A percentile compares a stretch with the other conserved stretches of the same genome.
These are phyloP conservation scores for Striga asiatica DNA, from an alignment of 257 asterid species.

Conservation along the genomic window DNA sequence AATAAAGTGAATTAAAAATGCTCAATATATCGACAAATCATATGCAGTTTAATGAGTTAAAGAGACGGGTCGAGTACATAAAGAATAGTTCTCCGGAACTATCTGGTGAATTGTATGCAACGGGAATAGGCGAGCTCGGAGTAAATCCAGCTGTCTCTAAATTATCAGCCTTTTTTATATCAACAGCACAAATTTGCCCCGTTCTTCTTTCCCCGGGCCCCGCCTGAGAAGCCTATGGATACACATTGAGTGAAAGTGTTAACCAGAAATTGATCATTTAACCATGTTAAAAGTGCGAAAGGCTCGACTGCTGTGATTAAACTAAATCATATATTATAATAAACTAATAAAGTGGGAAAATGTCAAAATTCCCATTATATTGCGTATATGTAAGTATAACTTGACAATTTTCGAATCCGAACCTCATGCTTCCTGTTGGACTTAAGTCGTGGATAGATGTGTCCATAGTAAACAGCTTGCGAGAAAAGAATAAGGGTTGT, in stretches of 20 bases:
- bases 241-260: background rate
- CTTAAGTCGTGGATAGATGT: slow-evolving; percentile 37
- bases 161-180: slow-evolving; percentile 8
- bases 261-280: no score
- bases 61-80: slow-evolving; percentile 26
- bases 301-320: no score
- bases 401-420: slow-evolving; percentile 9
- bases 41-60: slow-evolving; percentile 3
- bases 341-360: no score
- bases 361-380: no score
- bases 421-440: slow-evolving; percentile 41
- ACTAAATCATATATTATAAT: background rate
- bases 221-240: slow-evolving; percentile 25
- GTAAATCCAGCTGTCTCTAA: slow-evolving; percentile 12
- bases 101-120: slow-evolving; percentile 20
- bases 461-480: slow-evolving; percentile 47
- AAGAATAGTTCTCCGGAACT: slow-evolving; percentile 34
- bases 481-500: slow-evolving; percentile 36
- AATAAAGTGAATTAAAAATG: background rate
- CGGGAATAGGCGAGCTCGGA: slow-evolving; percentile 46
- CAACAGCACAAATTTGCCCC: slow-evolving; percentile 20
- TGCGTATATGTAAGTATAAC: no score
- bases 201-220: slow-evolving; percentile 23
- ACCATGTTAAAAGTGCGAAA: no score
- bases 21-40: background rate